A percentile compares a stretch with the other conserved stretches of the same genome.
These are phyloP conservation scores for Aspergillus carlsbadensis DNA, from an alignment of 495 filamentous ascomycete genomes.

Conservation along the genomic window DNA sequence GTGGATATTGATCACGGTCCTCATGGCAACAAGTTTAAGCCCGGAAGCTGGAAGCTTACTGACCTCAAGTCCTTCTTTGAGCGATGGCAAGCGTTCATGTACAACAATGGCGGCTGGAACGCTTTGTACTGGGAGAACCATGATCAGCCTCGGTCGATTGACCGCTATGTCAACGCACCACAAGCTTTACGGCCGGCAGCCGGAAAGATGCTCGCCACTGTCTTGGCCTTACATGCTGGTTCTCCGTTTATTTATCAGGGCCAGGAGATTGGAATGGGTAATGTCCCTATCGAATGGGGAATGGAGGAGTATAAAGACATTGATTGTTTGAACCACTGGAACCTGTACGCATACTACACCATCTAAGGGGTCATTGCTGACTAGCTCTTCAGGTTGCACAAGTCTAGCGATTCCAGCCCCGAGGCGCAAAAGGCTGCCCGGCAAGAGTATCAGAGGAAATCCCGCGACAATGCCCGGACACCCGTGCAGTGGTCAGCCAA, in stretches of 20 bases:
- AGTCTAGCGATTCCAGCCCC: constrained; percentile 33
- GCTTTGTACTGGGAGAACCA: constrained; percentile 74
- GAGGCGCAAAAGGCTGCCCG: constrained; percentile 33
- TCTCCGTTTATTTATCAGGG: constrained; percentile 76
- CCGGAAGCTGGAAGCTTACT: constrained; percentile 52
- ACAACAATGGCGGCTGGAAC: constrained; percentile 69
- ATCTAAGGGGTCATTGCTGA: not conserved
- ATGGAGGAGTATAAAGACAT: constrained; percentile 73
- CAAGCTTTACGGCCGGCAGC: constrained; percentile 44
- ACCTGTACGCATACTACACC: constrained; percentile 29
- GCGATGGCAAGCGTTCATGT: constrained; percentile 68
- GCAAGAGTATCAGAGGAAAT: constrained; percentile 50
- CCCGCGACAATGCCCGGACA: constrained; percentile 56
- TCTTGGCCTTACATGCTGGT: constrained; percentile 58
- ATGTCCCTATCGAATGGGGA: constrained; percentile 62
- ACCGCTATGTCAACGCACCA: constrained; percentile 53
- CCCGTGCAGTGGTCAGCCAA: constrained; percentile 53
- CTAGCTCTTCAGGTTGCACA: constrained; percentile 10
- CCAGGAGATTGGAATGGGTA: constrained; percentile 75
- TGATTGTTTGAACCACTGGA: constrained; percentile 65
- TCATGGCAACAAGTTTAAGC: constrained; percentile 47
- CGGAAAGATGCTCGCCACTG: constrained; percentile 64
- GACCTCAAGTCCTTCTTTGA: constrained; percentile 58
- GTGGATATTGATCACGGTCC: constrained; percentile 57
- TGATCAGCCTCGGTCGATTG: constrained; percentile 64